Evolutionary conservation across 805 yeast genomes (phyloP).

Genomic region (Tetrapisispora nanseiensis): DNA sequence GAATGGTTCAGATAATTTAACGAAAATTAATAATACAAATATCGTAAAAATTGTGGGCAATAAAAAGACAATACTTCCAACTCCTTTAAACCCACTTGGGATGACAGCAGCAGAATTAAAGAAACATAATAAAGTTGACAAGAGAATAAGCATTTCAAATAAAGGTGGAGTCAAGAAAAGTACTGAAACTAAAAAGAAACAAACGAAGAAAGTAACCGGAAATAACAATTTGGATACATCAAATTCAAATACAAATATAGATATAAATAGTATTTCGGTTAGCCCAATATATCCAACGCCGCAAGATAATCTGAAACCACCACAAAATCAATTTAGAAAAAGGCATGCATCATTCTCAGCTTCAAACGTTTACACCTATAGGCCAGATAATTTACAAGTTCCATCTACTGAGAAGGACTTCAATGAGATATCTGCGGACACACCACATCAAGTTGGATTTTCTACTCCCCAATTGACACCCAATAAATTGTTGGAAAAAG

Average conservation of each 20-base stretch:
- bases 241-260: not conserved
- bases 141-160: not conserved
- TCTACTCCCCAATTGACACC: constrained; percentile 70
- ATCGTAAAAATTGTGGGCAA: constrained; percentile 33
- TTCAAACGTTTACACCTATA: constrained; percentile 32
- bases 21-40: constrained; percentile 7
- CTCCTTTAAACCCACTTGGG: constrained; percentile 21
- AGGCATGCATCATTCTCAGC: constrained; percentile 40
- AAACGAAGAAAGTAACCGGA: not conserved
- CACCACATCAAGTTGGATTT: constrained; percentile 64
- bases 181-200: not conserved
- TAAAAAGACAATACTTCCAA: constrained; percentile 32
- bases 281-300: not conserved
- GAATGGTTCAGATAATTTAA: not conserved
- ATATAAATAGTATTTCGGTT: not conserved
- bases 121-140: constrained; percentile 6
- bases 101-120: constrained; percentile 27
- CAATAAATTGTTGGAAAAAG: constrained; percentile 33
- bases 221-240: not conserved
- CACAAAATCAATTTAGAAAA: constrained; percentile 18
- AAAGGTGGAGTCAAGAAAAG: not conserved
- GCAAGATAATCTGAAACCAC: not conserved
- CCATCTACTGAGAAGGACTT: not conserved
- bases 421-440: constrained; percentile 14
- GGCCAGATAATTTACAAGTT: constrained; percentile 3